Evolutionary conservation across 169 alveolate species (phyloP), one percentile per base, ranked within the genome.

Genomic region (Plasmodium inui): DNA sequence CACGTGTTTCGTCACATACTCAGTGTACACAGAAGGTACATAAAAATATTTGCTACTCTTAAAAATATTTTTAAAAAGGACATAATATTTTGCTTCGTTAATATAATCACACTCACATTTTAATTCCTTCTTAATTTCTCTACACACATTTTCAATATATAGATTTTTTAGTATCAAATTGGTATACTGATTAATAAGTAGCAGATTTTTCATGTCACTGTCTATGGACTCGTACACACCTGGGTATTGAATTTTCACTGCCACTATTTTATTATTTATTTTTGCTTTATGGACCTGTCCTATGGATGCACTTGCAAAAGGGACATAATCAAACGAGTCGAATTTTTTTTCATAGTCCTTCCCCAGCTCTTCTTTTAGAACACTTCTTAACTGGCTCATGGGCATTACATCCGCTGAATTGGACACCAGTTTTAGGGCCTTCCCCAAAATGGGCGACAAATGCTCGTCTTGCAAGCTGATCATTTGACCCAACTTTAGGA

Each of bases 371-470:
- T 90, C 70, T 72, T 57, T 95, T 93, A 98, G 34, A 71, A 97
- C 96, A 96, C 97, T 57, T 78, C 81, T 76, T 44, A 98, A 97
- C 85, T 98, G 98, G 70, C 92, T 82, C 73, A 92, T 89, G 2
- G 99, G 98, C 99, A 98, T 98, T n/a, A 97, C 96, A 83, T 98
- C 99, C n/a, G 99, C 99, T 55, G 96, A 96, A 84, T 97, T 92
- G 71, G 98, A 92, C n/a, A 98, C 98, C 32, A 96, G 92, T 78
- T 97, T 97, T 82, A 98, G 93, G 1, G 99, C 99, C 61, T 96
- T 83, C 71, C 92, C 89, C 84, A 98, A 94, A 1, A 96, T 95
- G 30, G 97, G 98, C 1, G 99, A 99, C 57, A 98, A 89, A n/a
- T 97, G 72, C 50, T 98, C 99, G 32, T 97, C 98, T 88, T 97